Conservation (phyloP, 345 rosid genomes). For the Moricandia arvensis region DNA sequence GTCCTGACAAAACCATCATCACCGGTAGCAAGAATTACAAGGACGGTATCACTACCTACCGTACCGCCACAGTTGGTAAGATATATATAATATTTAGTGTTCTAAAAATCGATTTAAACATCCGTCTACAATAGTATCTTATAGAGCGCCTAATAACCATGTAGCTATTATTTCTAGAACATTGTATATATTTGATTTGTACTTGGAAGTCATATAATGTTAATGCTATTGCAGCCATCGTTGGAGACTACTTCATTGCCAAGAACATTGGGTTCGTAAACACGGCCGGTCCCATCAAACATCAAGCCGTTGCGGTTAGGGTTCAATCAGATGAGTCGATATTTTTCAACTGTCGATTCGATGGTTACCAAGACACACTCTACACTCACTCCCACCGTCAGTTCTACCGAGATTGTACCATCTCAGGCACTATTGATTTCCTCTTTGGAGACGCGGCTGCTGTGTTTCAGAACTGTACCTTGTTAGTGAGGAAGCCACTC, state of each 20-base stretch:
- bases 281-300: conserved; percentile 67
- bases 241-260: conserved; percentile 61
- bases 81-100: background rate
- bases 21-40: conserved; percentile 46
- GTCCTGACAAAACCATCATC: conserved; percentile 65
- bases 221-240: conserved; percentile 66
- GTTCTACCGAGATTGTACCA: conserved; percentile 78
- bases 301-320: conserved; percentile 85
- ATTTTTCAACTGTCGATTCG: conserved; percentile 75
- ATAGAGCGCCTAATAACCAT: no score
- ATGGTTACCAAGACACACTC: conserved; percentile 82
- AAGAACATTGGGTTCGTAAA: conserved; percentile 81
- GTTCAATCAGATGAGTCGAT: conserved; percentile 58
- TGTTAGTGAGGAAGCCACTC: conserved; percentile 61
- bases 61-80: conserved; percentile 74
- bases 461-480: conserved; percentile 70
- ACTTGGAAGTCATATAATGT: no score
- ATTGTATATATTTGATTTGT: no score
- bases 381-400: conserved; percentile 78
- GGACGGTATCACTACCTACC: conserved; percentile 62
- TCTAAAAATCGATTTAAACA: no score
- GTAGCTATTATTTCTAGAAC: no score
- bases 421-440: conserved; percentile 84
- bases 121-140: no score
- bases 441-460: conserved; percentile 66